These are phyloP conservation scores for Lactarius akahatsu DNA, from an alignment of 768 basidiomycete genomes.

Conservation along the genomic window DNA sequence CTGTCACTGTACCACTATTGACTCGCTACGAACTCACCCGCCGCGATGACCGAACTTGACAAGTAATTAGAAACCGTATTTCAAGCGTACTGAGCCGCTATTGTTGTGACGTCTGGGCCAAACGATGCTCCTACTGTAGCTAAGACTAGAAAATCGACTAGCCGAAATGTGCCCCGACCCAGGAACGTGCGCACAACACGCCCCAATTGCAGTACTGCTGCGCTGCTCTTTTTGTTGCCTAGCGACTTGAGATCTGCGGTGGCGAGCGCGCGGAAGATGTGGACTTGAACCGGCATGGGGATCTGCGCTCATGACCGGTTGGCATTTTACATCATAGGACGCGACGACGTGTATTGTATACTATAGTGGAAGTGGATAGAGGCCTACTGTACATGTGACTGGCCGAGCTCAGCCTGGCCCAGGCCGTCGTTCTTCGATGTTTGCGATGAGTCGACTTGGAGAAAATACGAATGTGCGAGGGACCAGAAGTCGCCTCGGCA, in stretches of 20 bases:
- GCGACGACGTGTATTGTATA: not conserved
- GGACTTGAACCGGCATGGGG: not conserved
- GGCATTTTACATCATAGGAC: not conserved
- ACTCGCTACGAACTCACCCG: not conserved
- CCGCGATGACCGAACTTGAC: too few species aligned
- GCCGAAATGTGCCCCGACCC: not conserved
- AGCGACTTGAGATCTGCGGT: not conserved
- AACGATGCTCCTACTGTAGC: not conserved
- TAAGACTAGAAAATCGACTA: not conserved
- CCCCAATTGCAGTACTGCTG: not conserved
- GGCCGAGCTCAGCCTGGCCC: not conserved
- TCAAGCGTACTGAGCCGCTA: not conserved
- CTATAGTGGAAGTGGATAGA: too few species aligned
- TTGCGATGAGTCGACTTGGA: not conserved
- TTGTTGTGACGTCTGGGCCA: not conserved
- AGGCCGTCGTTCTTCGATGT: not conserved
- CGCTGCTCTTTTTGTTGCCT: not conserved
- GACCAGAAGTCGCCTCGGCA: not conserved
- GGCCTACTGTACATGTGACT: not conserved
- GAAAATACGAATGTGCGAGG: not conserved
- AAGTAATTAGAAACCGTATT: not conserved
- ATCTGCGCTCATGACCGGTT: not conserved
- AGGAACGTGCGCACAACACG: not conserved
- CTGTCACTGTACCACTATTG: not conserved
- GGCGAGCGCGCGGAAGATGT: not conserved